Evolutionary conservation across 2,329 filamentous ascomycete genomes (phyloP).

Genomic region (Paecilomyces formosus): DNA sequence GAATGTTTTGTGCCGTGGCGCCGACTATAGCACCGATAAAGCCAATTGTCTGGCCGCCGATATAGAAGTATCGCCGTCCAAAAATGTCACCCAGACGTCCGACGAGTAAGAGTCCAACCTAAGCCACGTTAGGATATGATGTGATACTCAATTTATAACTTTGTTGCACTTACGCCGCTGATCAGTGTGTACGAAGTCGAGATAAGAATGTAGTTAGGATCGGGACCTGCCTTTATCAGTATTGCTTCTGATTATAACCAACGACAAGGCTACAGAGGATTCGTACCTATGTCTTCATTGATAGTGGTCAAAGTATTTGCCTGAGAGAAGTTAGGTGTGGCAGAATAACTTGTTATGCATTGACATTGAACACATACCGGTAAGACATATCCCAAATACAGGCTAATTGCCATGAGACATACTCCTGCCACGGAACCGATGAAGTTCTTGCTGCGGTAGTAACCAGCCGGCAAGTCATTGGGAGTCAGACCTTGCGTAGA

Average conservation of each 20-base stretch:
- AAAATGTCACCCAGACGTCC: slow-evolving; percentile 29
- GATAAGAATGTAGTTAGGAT: slow-evolving; percentile 20
- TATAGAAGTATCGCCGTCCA: slow-evolving; percentile 26
- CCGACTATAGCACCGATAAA: slow-evolving; percentile 32
- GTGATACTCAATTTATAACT: background rate
- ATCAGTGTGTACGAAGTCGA: slow-evolving; percentile 19
- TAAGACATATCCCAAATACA: slow-evolving; percentile 15
- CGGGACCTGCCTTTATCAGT: slow-evolving; percentile 8
- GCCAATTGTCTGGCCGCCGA: slow-evolving; percentile 20
- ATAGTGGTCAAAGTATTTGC: slow-evolving; percentile 15
- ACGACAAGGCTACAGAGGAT: background rate
- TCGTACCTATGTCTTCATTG: slow-evolving; percentile 17
- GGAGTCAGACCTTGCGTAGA: slow-evolving; percentile 1
- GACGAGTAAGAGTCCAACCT: slow-evolving; percentile 22
- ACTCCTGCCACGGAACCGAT: slow-evolving; percentile 11
- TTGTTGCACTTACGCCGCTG: slow-evolving; percentile 7
- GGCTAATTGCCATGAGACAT: slow-evolving; percentile 9
- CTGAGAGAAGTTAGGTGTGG: background rate
- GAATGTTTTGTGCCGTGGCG: slow-evolving; percentile 28
- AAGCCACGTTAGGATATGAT: background rate
- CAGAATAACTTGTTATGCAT: background rate
- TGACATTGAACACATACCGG: slow-evolving; percentile 5
- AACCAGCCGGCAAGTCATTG: slow-evolving; percentile 7
- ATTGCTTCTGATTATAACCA: background rate
- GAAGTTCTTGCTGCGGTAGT: slow-evolving; percentile 12